Evolutionary conservation across 116 monocot genomes (phyloP).

Genomic region (Cymodocea nodosa): DNA sequence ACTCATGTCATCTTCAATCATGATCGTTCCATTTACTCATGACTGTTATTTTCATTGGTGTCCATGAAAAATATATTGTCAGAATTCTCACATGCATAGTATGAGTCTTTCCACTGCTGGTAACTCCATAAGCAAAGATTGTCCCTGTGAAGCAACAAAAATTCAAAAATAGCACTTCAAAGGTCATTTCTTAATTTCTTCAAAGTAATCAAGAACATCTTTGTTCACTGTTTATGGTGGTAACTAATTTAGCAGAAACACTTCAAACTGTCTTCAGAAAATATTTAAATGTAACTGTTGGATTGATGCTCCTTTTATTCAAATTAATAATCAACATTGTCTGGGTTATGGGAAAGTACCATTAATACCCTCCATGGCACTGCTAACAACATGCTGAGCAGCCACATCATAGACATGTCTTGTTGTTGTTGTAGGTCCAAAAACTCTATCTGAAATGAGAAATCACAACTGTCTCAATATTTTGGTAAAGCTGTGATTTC

Average conservation of each 20-base stretch:
- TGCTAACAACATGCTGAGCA: constrained; percentile 84
- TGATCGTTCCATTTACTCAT: not conserved
- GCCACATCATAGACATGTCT: constrained; percentile 95
- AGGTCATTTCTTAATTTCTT: not conserved
- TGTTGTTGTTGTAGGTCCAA: constrained; percentile 97
- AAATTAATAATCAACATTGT: not conserved
- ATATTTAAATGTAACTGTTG: not conserved
- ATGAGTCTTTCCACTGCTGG: constrained; percentile 94
- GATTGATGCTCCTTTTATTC: not conserved
- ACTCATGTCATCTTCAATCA: not conserved
- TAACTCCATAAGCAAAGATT: constrained; percentile 98
- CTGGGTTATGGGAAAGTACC: constrained; percentile 29
- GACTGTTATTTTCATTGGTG: not conserved
- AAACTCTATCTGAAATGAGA: constrained; percentile 66
- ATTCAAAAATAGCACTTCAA: not conserved
- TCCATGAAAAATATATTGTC: not conserved
- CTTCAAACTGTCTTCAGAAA: not conserved
- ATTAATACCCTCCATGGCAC: constrained; percentile 97
- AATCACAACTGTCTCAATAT: constrained; percentile 2
- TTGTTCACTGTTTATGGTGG: not conserved
- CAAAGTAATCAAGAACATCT: not conserved
- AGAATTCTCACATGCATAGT: constrained; percentile 77
- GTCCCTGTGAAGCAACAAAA: constrained; percentile 40
- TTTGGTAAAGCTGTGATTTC: not conserved
- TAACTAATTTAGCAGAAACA: not conserved